A percentile compares a stretch with the other conserved stretches of the same genome.
Evolutionary conservation across 2,329 filamentous ascomycete species (phyloP).

Genomic region (Calonectria pauciramosa): DNA sequence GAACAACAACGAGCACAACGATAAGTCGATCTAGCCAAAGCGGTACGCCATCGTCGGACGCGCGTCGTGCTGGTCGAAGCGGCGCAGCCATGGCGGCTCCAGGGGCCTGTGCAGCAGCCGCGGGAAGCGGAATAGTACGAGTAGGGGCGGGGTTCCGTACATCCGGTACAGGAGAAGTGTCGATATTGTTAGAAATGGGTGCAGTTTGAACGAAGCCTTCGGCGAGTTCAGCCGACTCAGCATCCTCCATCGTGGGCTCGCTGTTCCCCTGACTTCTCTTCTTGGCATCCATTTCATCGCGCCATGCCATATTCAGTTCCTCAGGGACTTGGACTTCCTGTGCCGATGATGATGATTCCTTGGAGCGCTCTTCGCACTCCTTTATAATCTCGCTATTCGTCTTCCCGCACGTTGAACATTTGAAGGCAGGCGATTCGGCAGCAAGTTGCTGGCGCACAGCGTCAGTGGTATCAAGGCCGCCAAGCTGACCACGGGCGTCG

Average conservation of each 20-base stretch:
- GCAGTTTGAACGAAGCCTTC: constrained; percentile 71
- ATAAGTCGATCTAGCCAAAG: constrained; percentile 88
- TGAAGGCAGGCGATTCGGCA: constrained; percentile 73
- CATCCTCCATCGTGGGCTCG: constrained; percentile 47
- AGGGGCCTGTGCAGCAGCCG: constrained; percentile 13
- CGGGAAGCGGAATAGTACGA: constrained; percentile 25
- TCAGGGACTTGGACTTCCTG: constrained; percentile 64
- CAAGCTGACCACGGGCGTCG: constrained; percentile 88
- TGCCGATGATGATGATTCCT: constrained; percentile 48
- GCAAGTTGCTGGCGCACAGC: constrained; percentile 79
- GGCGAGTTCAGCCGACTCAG: constrained; percentile 64
- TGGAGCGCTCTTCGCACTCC: constrained; percentile 75
- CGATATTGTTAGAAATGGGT: constrained; percentile 18
- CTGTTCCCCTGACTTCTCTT: constrained; percentile 26
- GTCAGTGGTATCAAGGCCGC: constrained; percentile 84
- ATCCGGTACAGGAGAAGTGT: constrained; percentile 8
- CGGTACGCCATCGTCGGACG: constrained; percentile 65
- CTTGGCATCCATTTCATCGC: constrained; percentile 74
- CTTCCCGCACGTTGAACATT: constrained; percentile 78
- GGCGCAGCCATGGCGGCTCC: constrained; percentile 25
- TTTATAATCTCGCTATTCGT: constrained; percentile 80
- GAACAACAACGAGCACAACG: constrained; percentile 76
- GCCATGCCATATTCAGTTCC: constrained; percentile 77
- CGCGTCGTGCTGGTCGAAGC: constrained; percentile 36
- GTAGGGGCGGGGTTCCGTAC: constrained; percentile 33